These are phyloP conservation scores for Sporisorium exsertum DNA, from an alignment of 1,284 basidiomycete genomes.

Conservation along the genomic window DNA sequence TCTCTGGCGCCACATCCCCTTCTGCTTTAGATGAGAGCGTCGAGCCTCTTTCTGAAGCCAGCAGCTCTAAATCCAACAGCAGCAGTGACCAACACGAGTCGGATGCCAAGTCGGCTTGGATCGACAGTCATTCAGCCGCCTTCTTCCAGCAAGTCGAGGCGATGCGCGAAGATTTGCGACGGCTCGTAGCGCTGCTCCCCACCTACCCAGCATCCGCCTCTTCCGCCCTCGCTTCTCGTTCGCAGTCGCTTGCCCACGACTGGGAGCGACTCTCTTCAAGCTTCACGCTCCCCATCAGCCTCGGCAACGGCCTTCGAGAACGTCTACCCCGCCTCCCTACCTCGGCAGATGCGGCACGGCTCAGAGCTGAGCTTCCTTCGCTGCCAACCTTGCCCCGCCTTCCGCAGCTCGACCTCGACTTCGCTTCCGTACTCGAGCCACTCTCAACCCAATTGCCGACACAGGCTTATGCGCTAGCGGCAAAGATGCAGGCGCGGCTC, in stretches of 20 bases:
- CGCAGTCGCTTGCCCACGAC: slow-evolving; percentile 49
- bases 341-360: slow-evolving; percentile 31
- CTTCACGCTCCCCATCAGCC: slow-evolving; percentile 39
- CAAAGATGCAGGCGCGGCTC: slow-evolving; percentile 51
- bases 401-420: slow-evolving; percentile 45
- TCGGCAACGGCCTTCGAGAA: slow-evolving; percentile 36
- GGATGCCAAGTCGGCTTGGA: slow-evolving; percentile 3
- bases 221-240: slow-evolving; percentile 49
- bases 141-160: slow-evolving; percentile 60
- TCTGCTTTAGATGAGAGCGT: not conserved
- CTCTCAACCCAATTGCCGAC: slow-evolving; percentile 38
- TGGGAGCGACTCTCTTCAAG: slow-evolving; percentile 48
- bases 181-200: slow-evolving; percentile 44
- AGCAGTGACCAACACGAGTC: not conserved
- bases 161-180: slow-evolving; percentile 51
- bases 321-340: slow-evolving; percentile 43
- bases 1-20: slow-evolving; percentile 14
- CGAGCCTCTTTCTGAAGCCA: not conserved
- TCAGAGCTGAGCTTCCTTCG: slow-evolving; percentile 34
- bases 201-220: slow-evolving; percentile 39
- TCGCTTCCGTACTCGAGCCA: slow-evolving; percentile 44
- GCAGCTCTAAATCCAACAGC: not conserved
- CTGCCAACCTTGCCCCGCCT: slow-evolving; percentile 39
- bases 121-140: slow-evolving; percentile 30
- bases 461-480: slow-evolving; percentile 42